Evolutionary conservation across 1,284 basidiomycete species (phyloP), one percentile per base, ranked within the genome.

Genomic region (Ustilago bromivora): DNA sequence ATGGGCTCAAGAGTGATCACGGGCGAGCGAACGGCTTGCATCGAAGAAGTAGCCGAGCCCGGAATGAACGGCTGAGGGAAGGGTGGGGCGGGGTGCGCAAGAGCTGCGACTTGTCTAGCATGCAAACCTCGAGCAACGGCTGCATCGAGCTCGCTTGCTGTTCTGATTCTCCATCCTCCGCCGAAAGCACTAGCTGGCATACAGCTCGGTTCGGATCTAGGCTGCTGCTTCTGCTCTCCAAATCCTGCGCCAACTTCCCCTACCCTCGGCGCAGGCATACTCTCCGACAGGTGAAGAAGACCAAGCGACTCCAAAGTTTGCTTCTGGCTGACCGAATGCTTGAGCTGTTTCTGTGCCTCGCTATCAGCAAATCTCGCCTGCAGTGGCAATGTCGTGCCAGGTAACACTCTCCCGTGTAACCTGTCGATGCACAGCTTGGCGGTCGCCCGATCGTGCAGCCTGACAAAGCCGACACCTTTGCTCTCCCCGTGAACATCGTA

Each of bases 281-380:
- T 28, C 23, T 51, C 49, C 3, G 23, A 28, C 1, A 51, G 28
- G 13, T 31, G 28, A 8, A 67, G 34, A 31, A 74, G 28, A 3
- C 66, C 71, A 15, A 78, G 67, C 35, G 65, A 61, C 28, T 78
- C 72, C 43, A 75, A 64, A 35, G 78, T 76, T 5, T 76, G 68
- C 62, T 76, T 72, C 61, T 70, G 70, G 60, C 53, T 52, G 1
- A 68, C 71, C n/a, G 61, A 63, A n/a, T 75, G 63, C 52, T 80
- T 80, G 61, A 81, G 71, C 9, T 70, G 68, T 57, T 80, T 82
- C 60, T 84, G 82, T 31, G 70, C 80, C 43, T 84, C 82, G 62
- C 80, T 82, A 53, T 84, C 82, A 15, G 82, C 82, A 47, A 84
- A 84, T 17, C 82, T 57, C 13, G 77, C 81, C 40, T 81, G 80